Base-by-base conservation (phyloP, 768 basidiomycete species). In the Mycena vulgaris region DNA sequence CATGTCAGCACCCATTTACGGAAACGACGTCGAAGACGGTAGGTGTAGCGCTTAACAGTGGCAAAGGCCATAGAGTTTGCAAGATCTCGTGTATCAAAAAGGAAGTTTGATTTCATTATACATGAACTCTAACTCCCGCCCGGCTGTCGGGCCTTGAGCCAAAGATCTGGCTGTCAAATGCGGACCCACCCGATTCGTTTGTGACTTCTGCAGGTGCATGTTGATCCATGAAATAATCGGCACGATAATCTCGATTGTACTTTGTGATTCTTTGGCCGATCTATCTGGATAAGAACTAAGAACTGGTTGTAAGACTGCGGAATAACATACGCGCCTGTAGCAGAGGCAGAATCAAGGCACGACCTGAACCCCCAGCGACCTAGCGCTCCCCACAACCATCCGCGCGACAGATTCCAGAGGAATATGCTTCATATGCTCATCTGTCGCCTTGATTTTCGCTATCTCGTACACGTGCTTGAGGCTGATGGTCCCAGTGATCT, bases 391-490 rank as follows among this genome's bases (percentile, higher is more conserved):
- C 73, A 98, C 84, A 72, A 99, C 87, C 80, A 94, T 94, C 78
- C 92, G 92, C 31, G 95, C 93, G 59, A 99, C 92, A 75, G 91
- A 90, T 85, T 98, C 94, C 71, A 97, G 86, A 71, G 90, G 89
- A 72, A 98, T 86, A 78, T 93, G 93, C 83, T 89, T 93, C 86
- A 98, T 84, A 80, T 95, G 93, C 72, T 93, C 93, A 83, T 99
- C 98, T 77, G 88, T 89, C 61, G 90, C 88, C 85, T 99, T 99
- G 81, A 99, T 94, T 88, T 95, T 97, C 40, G 97, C 95, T 79
- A 99, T 98, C 86, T 99, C 98, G 82, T 96, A 98, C 79, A 99
- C 89, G 86, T 98, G 97, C 86, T 99, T 99, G 76, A 99, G 88
- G 78, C 89, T 94, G 80, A 99, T 87, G 52, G 93, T 95, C 57